These are phyloP conservation scores for Pyronema omphalodes DNA, from an alignment of 495 filamentous ascomycete genomes.

Conservation along the genomic window DNA sequence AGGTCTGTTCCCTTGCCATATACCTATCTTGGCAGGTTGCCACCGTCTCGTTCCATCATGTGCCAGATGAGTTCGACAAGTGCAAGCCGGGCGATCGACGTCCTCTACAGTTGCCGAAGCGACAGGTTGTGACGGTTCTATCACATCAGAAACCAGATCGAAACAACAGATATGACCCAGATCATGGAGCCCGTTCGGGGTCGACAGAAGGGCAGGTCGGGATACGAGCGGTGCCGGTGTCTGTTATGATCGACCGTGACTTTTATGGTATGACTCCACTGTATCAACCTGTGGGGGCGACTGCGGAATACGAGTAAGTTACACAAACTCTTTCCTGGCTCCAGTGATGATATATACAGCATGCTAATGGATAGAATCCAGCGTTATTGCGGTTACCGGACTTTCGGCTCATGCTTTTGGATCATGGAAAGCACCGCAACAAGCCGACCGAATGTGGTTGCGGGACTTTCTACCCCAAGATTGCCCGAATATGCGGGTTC, in stretches of 20 bases:
- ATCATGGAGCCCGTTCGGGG: no score
- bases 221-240: no score
- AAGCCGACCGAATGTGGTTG: constrained; percentile 6
- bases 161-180: no score
- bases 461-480: constrained; percentile 5
- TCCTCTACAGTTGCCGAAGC: no score
- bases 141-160: no score
- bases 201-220: no score
- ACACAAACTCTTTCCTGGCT: background rate
- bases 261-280: constrained; percentile 8
- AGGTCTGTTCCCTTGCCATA: no score
- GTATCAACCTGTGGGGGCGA: background rate
- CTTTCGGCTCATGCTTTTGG: constrained; percentile 7
- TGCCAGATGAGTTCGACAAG: no score
- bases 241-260: background rate
- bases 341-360: background rate
- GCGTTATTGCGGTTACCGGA: constrained; percentile 6
- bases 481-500: background rate
- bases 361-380: background rate
- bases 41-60: no score
- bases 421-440: constrained; percentile 3
- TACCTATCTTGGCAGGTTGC: no score
- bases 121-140: no score
- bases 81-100: no score
- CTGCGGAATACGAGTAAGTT: background rate